Base-by-base conservation (phyloP, 2,329 filamentous ascomycete genomes). In the Didymella arachidicola region DNA sequence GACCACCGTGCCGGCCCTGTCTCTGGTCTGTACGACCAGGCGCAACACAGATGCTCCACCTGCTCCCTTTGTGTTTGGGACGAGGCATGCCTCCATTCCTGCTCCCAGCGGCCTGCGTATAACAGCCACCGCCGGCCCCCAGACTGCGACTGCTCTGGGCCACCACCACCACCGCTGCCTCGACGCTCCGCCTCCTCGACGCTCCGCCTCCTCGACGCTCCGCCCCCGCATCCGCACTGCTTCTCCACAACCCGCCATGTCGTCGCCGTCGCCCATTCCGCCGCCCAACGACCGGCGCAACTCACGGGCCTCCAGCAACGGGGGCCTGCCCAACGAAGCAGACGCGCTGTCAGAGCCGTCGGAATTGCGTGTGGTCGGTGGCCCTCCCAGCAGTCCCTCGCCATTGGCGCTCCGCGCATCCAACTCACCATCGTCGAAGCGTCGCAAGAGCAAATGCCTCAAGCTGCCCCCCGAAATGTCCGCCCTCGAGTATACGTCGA, bases 401-500 rank as follows among this genome's bases (percentile, higher is more conserved):
- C 76, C 76, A 19, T 62, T 78, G 55, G 75, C 74, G 49, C 70
- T 77, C 27, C 71, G 73, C 65, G 75, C 73, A 56, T 75, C 72
- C 61, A 70, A 76, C 70, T 76, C 74, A 65, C 74, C 72, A 39
- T 75, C 72, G 18, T 70, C 70, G 60, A 74, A 71, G 72, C 72
- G 67, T 59, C 74, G 72, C 46, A 69, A 71, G 62, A 74, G 68
- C 66, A 68, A 66, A 52, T 66, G 67, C 60, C 61, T 72, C 62
- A 74, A 73, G 48, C 60, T 72, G 41, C 68, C 74, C 14, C 76
- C 87, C 61, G 86, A 89, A 69, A 73, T 88, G 47, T 81, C 84
- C 53, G 72, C 79, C 36, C 80, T 89, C 64, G 86, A 88, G 58
- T 86, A 86, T 75, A 80, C 86, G 57, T 77, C 79, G 49, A 71